A percentile compares a stretch with the other conserved stretches of the same genome.
Conservation (phyloP, 257 asterid species). For the Lycium ferocissimum region DNA sequence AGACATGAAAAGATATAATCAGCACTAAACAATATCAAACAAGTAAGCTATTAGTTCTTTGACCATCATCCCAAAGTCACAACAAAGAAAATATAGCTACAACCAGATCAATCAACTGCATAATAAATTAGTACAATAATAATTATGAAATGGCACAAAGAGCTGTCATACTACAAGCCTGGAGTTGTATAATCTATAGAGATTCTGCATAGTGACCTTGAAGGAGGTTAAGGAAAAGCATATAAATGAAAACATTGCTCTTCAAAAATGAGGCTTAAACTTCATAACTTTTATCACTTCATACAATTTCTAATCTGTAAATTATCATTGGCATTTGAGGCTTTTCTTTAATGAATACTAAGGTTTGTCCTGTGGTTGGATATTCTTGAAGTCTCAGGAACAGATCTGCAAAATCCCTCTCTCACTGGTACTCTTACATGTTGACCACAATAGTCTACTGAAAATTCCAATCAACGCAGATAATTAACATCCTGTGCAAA, state of each 20-base stretch:
- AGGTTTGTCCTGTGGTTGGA: conserved; percentile 25
- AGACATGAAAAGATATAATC: not conserved
- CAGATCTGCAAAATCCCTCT: conserved; percentile 32
- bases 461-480: not conserved
- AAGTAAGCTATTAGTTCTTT: not conserved
- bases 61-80: not conserved
- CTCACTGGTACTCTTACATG: not conserved
- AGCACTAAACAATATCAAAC: not conserved
- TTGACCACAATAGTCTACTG: not conserved
- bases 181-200: not conserved
- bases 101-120: conserved; percentile 29
- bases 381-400: conserved; percentile 31
- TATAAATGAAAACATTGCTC: conserved; percentile 56
- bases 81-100: conserved; percentile 37
- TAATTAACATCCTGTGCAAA: conserved; percentile 58
- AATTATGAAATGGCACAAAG: not conserved
- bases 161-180: not conserved
- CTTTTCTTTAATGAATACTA: conserved; percentile 44
- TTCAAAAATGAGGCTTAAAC: conserved; percentile 56
- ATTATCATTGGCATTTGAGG: conserved; percentile 42
- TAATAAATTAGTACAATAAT: conserved; percentile 20
- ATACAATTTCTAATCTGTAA: conserved; percentile 54
- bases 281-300: conserved; percentile 44
- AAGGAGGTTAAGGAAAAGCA: not conserved
- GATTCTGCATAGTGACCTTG: not conserved